Percentiles rank a stretch among this genome's conserved stretches.
Conservation (phyloP, 805 yeast species). For the Candida pini region DNA sequence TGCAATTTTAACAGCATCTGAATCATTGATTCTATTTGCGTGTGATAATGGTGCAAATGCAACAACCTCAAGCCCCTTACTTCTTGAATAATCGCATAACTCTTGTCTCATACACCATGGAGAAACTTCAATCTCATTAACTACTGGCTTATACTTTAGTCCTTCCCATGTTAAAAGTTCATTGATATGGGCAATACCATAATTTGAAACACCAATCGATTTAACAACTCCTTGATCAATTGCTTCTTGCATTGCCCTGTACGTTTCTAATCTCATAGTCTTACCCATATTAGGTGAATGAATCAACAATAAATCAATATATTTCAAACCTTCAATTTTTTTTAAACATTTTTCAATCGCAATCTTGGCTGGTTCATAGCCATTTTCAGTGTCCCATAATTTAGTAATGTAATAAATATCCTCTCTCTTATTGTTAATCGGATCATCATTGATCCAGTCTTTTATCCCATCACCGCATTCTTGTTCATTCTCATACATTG, state of each 20-base stretch:
- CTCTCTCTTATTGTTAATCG: constrained; percentile 35
- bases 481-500: constrained; percentile 40
- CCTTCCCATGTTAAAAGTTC: constrained; percentile 56
- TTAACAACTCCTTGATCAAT: constrained; percentile 52
- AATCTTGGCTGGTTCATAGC: constrained; percentile 47
- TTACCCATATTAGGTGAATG: constrained; percentile 55
- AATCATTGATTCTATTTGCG: constrained; percentile 53
- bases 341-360: constrained; percentile 55
- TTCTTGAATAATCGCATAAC: constrained; percentile 53
- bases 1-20: constrained; percentile 45
- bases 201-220: constrained; percentile 78
- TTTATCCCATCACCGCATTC: constrained; percentile 45
- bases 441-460: constrained; percentile 34
- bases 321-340: constrained; percentile 49
- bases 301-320: constrained; percentile 67
- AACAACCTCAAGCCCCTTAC: constrained; percentile 54
- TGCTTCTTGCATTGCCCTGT: constrained; percentile 71
- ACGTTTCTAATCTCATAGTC: constrained; percentile 50
- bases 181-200: constrained; percentile 52
- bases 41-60: constrained; percentile 75
- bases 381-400: constrained; percentile 63
- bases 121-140: constrained; percentile 78
- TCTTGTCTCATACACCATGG: constrained; percentile 75
- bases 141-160: constrained; percentile 54
- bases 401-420: constrained; percentile 66